A percentile compares a stretch with the other conserved stretches of the same genome.
Evolutionary conservation across 331 rosid species (phyloP).

Genomic region (Quercus tomentella): DNA sequence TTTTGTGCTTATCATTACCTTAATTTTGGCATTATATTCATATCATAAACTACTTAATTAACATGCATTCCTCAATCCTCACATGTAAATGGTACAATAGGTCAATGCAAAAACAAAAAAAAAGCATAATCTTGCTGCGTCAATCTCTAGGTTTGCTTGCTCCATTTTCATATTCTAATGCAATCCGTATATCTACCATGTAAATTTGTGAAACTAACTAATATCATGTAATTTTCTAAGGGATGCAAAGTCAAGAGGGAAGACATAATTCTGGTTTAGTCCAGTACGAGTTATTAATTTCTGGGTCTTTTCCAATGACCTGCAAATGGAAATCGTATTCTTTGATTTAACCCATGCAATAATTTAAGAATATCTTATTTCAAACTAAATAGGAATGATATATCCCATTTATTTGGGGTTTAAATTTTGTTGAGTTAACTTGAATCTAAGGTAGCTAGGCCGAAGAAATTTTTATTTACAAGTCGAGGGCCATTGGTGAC

Average conservation of each 20-base stretch:
- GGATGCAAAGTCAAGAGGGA: background rate
- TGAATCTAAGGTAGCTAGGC: no score
- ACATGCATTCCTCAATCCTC: no score
- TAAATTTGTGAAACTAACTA: background rate
- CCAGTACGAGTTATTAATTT: background rate
- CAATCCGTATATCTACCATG: background rate
- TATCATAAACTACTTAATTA: background rate
- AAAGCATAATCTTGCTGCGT: constrained; percentile 26
- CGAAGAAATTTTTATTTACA: no score
- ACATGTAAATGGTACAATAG: background rate
- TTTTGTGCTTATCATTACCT: background rate
- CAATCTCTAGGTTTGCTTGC: constrained; percentile 17
- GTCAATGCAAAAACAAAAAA: background rate
- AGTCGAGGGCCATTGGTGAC: no score
- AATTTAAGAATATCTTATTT: background rate
- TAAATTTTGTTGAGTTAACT: constrained; percentile 9
- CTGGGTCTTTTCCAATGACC: background rate
- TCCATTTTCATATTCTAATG: background rate
- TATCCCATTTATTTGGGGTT: constrained; percentile 22
- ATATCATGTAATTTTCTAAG: background rate
- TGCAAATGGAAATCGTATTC: background rate
- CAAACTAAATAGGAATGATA: constrained; percentile 13
- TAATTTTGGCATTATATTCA: background rate
- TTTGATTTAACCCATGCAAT: background rate
- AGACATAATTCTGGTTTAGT: background rate